Conservation (phyloP, 305 asterid species). For the Fraxinus floribunda region DNA sequence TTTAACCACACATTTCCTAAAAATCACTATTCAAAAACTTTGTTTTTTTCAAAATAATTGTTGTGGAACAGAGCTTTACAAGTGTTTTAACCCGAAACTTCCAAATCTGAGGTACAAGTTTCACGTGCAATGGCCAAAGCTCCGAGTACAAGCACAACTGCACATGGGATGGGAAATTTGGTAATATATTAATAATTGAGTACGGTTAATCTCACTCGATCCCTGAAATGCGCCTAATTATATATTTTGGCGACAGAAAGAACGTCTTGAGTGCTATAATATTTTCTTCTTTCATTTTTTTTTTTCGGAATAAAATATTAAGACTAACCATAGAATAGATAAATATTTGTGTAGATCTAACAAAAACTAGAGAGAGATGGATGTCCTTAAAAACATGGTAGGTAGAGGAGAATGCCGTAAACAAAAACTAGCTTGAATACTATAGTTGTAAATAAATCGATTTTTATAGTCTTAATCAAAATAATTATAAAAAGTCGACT, state of each 20-base stretch:
- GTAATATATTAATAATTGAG: neutral
- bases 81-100: neutral
- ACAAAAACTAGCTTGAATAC: neutral
- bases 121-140: conserved; percentile 53
- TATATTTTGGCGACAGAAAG: neutral
- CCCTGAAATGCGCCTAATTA: neutral
- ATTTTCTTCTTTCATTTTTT: neutral
- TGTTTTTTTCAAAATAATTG: no score
- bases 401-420: neutral
- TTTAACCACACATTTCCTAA: no score
- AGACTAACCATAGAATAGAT: neutral
- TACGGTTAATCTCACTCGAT: neutral
- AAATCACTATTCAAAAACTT: no score
- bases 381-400: neutral
- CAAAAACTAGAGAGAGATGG: neutral
- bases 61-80: no score
- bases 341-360: neutral
- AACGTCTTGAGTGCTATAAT: neutral
- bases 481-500: no score
- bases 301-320: no score
- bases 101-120: conserved; percentile 12
- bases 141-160: conserved; percentile 15
- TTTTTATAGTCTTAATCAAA: no score
- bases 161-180: neutral
- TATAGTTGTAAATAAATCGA: neutral